Evolutionary conservation across 805 yeast species (phyloP), one percentile per base, ranked within the genome.

Genomic region (Monosporozyma yasuniensis): DNA sequence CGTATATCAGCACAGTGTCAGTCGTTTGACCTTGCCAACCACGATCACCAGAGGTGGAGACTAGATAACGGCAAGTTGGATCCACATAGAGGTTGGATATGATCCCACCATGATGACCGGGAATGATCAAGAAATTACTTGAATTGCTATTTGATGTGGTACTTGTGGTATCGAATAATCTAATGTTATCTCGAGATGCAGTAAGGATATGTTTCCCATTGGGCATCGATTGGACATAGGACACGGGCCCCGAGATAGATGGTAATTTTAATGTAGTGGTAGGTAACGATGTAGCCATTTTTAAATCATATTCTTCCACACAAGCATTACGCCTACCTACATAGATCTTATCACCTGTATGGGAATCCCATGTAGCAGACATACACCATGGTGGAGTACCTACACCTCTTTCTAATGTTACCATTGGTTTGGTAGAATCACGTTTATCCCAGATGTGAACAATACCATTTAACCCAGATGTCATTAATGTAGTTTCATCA

Each of bases 41-140:
- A 60, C 97, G 77, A 54, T 86, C 87, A 9, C 99, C 99, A 63
- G 95, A 84, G 0, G 97, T 83, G 60, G 96, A 84, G 5, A 91
- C 77, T 83, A 93, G 74, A 64, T 86, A 93, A 53, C 93, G 70
- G 38, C 95, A 87, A 1, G 93, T 84, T 28, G 91, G 91, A 65
- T 91, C 98, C 21, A 90, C 83, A 49, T 79, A 73, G 54, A 93
- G 70, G 47, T 81, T 80, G 45, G 95, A 84, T 32, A 93, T 71
- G 2, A 80, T 79, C 25, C 97, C 96, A 46, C 99, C 98, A 61
- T 87, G 96, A 65, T 93, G 98, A 0, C 99, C 98, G 0, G 99
- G 96, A 10, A 93, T 77, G 57, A 95, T 90, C 64, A 83, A 75
- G 62, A 91, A 93, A 16, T 97, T 35, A 3, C 23, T 35, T 12